Base-by-base conservation (phyloP, 2,329 filamentous ascomycete species). In the Orbilia quercus region DNA sequence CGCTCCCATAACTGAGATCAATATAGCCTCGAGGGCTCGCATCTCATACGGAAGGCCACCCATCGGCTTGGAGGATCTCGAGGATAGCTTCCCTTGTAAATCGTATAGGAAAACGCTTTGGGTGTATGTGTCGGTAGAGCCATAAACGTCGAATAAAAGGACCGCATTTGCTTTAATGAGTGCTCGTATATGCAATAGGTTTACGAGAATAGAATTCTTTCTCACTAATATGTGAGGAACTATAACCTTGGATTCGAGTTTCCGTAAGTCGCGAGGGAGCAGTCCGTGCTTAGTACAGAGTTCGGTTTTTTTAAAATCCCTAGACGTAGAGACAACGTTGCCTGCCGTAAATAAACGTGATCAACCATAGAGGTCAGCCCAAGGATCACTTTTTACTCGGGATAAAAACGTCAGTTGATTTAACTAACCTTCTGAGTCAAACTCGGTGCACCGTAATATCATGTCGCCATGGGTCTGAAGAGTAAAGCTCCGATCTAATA, bases 31-130 rank as follows among this genome's bases (percentile, higher is more conserved):
- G 16, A 99, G 86, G 2, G 95, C 95, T 25, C 95, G 90, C 81
- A 98, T 96, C 80, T 99, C 95, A 81, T 99, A 99, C 0, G 95
- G 91, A 3, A 99, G 84, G 1, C 87, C 86, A 36, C 85, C 86
- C 14, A 87, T 85, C 36, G 83, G 82, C n/a, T 83, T 81, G 0
- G 85, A 83, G 1, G 83, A 79, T 70, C 88, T 85, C 3, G 69
- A 73, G 9, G 69, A 73, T 47, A 99, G 84, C 80, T 96, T 96
- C 11, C 91, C 91, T 80, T 98, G 92, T 18, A 99, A 83, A 79
- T 98, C 95, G 81, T 98, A 97, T 88, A 99, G 96, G 82, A 99
- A 99, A 12, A 95, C 88, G 2, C 92, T 96, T 80, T 98, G 95
- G 31, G 94, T 92, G 79, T 97, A 96, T 0, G 92, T 96, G 77